Percentiles rank a stretch among this genome's conserved stretches.
phyloP scores from a whole-genome alignment of 2,329 filamentous ascomycete species.

The Botrytis fabae region DNA sequence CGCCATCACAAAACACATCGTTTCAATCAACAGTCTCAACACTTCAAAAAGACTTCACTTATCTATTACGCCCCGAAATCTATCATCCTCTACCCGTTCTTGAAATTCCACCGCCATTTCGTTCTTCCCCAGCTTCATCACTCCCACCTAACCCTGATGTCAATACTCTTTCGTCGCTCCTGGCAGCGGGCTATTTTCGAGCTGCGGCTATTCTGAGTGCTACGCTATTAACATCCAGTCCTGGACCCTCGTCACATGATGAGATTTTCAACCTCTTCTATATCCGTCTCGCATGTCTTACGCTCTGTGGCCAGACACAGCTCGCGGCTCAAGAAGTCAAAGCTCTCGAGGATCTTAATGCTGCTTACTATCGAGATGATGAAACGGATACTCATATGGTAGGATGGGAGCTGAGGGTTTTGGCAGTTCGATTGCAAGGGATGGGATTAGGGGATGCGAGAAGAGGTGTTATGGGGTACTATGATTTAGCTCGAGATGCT shows the following conservation, averaged over 20 bases:
- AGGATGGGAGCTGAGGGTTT: slow-evolving; percentile 82
- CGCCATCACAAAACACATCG: slow-evolving; percentile 36
- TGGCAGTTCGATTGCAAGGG: slow-evolving; percentile 81
- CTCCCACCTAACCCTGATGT: slow-evolving; percentile 59
- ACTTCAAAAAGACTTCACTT: slow-evolving; percentile 72
- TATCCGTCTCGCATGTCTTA: slow-evolving; percentile 77
- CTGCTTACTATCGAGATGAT: slow-evolving; percentile 56
- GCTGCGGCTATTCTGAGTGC: slow-evolving; percentile 70
- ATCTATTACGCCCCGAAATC: slow-evolving; percentile 74
- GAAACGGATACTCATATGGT: slow-evolving; percentile 63
- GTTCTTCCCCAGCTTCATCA: slow-evolving; percentile 53
- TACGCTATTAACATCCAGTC: slow-evolving; percentile 57
- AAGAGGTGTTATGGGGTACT: slow-evolving; percentile 84
- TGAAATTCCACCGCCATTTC: slow-evolving; percentile 64
- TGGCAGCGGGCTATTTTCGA: slow-evolving; percentile 75
- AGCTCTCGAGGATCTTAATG: slow-evolving; percentile 62
- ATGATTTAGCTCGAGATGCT: slow-evolving; percentile 81
- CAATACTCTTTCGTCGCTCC: slow-evolving; percentile 66
- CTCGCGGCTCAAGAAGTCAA: slow-evolving; percentile 68
- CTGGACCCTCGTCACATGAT: slow-evolving; percentile 56
- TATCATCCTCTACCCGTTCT: slow-evolving; percentile 77
- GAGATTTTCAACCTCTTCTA: slow-evolving; percentile 78
- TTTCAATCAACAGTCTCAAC: slow-evolving; percentile 39
- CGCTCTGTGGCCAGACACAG: slow-evolving; percentile 71
- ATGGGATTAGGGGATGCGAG: slow-evolving; percentile 83